Evolutionary conservation across 2,329 filamentous ascomycete species (phyloP).

Genomic region (Pseudogymnoascus sp.): DNA sequence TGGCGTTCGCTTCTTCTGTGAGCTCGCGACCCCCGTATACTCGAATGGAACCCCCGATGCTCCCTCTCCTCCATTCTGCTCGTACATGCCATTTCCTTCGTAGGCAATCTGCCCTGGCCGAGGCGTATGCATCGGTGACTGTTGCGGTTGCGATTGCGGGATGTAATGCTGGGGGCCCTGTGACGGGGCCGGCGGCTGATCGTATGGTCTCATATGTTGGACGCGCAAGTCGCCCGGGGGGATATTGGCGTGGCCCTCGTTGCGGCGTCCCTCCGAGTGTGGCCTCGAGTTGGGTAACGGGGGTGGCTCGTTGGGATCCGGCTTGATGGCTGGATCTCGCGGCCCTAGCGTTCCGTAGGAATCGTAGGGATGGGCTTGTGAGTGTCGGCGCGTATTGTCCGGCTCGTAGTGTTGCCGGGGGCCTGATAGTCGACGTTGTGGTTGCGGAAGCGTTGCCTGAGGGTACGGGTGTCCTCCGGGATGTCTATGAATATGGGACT

Average conservation of each 20-base stretch:
- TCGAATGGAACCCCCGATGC: not conserved
- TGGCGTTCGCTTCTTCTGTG: conserved; percentile 24
- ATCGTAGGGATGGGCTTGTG: not conserved
- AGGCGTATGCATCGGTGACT: not conserved
- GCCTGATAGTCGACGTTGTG: conserved; percentile 22
- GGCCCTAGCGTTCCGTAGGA: conserved; percentile 19
- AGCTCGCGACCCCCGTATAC: conserved; percentile 14
- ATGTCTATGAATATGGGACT: not conserved
- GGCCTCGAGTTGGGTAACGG: conserved; percentile 33
- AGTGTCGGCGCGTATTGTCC: not conserved
- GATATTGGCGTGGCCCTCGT: conserved; percentile 25
- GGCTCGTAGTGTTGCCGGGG: conserved; percentile 10
- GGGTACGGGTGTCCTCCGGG: conserved; percentile 38
- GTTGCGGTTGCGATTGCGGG: not conserved
- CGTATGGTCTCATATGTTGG: conserved; percentile 22
- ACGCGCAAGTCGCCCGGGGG: conserved; percentile 23
- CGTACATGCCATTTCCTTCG: not conserved
- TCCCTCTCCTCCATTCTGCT: not conserved
- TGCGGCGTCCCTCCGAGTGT: conserved; percentile 24
- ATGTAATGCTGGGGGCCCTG: conserved; percentile 1
- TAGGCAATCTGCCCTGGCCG: not conserved
- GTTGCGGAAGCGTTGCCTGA: conserved; percentile 28
- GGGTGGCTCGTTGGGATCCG: conserved; percentile 39
- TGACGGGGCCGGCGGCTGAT: conserved; percentile 16
- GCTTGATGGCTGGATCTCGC: conserved; percentile 51